phyloP scores from a whole-genome alignment of 371 early-diverging fungal genomes.

The Mortierella sp. region DNA sequence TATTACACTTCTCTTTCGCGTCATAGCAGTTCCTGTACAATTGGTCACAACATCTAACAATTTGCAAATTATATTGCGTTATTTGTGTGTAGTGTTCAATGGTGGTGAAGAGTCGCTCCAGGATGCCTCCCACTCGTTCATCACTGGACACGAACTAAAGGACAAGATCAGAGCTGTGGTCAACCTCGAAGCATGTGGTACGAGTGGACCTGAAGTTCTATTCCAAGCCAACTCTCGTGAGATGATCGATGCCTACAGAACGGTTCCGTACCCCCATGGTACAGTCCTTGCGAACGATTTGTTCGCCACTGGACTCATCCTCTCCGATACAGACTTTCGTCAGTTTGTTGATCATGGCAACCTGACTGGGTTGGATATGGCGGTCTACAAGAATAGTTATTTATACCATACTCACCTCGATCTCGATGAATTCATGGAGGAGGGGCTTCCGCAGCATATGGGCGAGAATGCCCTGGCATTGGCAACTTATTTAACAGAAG shows the following conservation, averaged over 20 bases:
- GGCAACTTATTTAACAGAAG: slow-evolving; percentile 64
- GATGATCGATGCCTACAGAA: slow-evolving; percentile 80
- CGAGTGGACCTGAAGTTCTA: slow-evolving; percentile 77
- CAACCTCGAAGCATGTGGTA: slow-evolving; percentile 82
- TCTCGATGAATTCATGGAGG: slow-evolving; percentile 64
- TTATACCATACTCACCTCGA: slow-evolving; percentile 57
- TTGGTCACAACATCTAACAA: background rate
- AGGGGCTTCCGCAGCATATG: slow-evolving; percentile 77
- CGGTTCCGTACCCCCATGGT: slow-evolving; percentile 78
- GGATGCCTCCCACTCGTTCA: slow-evolving; percentile 83
- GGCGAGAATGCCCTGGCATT: slow-evolving; percentile 76
- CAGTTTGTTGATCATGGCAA: slow-evolving; percentile 81
- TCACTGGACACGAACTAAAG: slow-evolving; percentile 70
- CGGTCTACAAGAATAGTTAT: slow-evolving; percentile 77
- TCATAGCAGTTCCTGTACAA: background rate
- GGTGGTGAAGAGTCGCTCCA: slow-evolving; percentile 83
- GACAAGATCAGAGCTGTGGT: slow-evolving; percentile 73
- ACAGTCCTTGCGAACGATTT: slow-evolving; percentile 79
- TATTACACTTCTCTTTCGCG: background rate
- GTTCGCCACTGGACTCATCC: slow-evolving; percentile 77
- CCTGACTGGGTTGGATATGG: slow-evolving; percentile 77
- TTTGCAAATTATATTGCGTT: background rate
- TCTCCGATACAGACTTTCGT: slow-evolving; percentile 84
- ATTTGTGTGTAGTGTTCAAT: slow-evolving; percentile 12
- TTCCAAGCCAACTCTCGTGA: slow-evolving; percentile 57